Base-by-base conservation (phyloP, 805 yeast genomes). In the Sugiyamaella boreocaroliniensis region DNA sequence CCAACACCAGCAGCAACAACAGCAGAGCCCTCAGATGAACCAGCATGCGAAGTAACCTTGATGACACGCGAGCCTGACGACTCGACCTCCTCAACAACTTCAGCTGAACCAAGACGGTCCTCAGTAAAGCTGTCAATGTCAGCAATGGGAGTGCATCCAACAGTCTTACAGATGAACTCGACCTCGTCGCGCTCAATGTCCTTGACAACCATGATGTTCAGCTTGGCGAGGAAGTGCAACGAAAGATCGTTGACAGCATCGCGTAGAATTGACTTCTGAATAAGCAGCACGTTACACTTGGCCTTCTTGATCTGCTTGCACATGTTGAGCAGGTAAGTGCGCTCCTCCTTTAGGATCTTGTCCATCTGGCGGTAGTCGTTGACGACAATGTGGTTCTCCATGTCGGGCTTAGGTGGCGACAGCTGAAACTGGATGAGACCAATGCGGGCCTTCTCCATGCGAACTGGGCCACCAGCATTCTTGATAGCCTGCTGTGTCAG, bases 321-420 rank as follows among this genome's bases (percentile, higher is more conserved):
- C 68, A 93, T 86, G 69, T 92, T 92, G 67, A 93, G 79, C 65
- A 93, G 74, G 68, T 93, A 93, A 29, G 96, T 93, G 68, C 99
- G 84, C 76, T 93, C 99, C 73, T 93, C 99, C 68, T 95, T 93
- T 67, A 93, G 77, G 62, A 93, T 93, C 74, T 92, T 93, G 72
- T 93, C 99, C 99, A 93, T 93, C 72, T 93, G 99, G 71, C 99
- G 82, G 75, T 93, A 93, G 71, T 93, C 99, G 67, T 87, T 93
- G 51, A 93, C 98, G 53, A 93, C 96, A 48, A 93, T 92, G 67
- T 90, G 92, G 71, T 93, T 93, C 74, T 93, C 99, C 85, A 95
- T 85, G 67, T 89, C 97, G 18, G 97, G 97, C 68, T 89, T 89
- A 59, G 97, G 97, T 20, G 97, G 97, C 18, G 96, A 88, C 57